Percentiles rank a stretch among this genome's conserved stretches.
phyloP scores from a whole-genome alignment of 352 stramenopile species.

The Pythium chondricola region DNA sequence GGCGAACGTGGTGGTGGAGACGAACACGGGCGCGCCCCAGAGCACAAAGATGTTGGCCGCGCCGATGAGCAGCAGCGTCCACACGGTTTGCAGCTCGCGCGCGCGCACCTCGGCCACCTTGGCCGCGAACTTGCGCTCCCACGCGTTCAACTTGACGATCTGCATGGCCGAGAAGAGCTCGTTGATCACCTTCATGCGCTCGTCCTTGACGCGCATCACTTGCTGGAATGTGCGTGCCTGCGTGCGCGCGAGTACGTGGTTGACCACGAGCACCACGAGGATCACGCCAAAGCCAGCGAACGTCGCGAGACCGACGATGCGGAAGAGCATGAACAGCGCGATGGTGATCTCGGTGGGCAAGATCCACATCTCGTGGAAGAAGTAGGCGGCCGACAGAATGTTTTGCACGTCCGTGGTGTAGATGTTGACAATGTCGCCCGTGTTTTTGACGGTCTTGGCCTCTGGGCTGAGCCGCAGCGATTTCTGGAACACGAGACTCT shows the following conservation, averaged over 20 bases:
- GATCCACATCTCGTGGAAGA: conserved; percentile 72
- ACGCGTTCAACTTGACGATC: conserved; percentile 95
- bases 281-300: conserved; percentile 34
- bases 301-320: conserved; percentile 41
- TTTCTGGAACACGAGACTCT: conserved; percentile 76
- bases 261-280: conserved; percentile 34
- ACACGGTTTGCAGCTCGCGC: conserved; percentile 42
- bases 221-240: conserved; percentile 26
- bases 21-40: conserved; percentile 39
- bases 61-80: conserved; percentile 41
- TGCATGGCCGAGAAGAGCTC: conserved; percentile 80
- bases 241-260: conserved; percentile 32
- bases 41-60: conserved; percentile 34
- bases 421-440: conserved; percentile 41
- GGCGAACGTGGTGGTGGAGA: conserved; percentile 36
- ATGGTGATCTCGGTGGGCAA: conserved; percentile 44
- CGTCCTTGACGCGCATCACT: conserved; percentile 38
- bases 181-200: conserved; percentile 46
- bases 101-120: conserved; percentile 37
- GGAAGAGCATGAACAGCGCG: conserved; percentile 42
- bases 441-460: conserved; percentile 26
- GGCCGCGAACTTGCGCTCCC: conserved; percentile 87
- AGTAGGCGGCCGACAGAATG: conserved; percentile 50
- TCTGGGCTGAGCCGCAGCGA: conserved; percentile 38
- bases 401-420: conserved; percentile 59